phyloP scores from a whole-genome alignment of 176 grass and related monocot genomes.

The Lolium multiflorum region DNA sequence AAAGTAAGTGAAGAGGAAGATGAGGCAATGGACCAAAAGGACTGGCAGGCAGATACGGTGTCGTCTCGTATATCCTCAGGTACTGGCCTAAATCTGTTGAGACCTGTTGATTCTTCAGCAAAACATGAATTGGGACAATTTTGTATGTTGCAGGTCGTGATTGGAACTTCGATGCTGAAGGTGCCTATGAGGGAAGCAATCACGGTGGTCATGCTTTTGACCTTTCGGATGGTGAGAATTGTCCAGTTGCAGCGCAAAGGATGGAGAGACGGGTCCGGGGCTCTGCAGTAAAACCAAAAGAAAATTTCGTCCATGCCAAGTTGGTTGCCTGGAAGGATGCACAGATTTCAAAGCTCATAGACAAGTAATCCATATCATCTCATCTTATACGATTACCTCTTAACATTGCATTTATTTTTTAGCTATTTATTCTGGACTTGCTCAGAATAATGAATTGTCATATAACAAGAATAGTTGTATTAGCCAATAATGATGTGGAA shows the following conservation, averaged over 20 bases:
- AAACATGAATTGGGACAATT: conserved; percentile 24
- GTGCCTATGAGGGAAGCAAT: conserved; percentile 48
- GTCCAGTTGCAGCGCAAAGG: conserved; percentile 33
- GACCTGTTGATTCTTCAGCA: conserved; percentile 23
- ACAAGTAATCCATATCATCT: conserved; percentile 55
- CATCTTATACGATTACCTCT: background rate
- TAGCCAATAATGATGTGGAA: conserved; percentile 8
- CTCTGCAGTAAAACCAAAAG: conserved; percentile 31
- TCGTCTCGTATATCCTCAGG: conserved; percentile 72
- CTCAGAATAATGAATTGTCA: conserved; percentile 37
- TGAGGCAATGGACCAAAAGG: conserved; percentile 41
- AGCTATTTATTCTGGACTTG: background rate
- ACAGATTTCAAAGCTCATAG: conserved; percentile 64
- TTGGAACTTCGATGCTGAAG: conserved; percentile 54
- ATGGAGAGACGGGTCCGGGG: conserved; percentile 37
- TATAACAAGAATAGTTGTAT: conserved; percentile 11
- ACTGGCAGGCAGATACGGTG: conserved; percentile 53
- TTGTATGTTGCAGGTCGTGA: conserved; percentile 44
- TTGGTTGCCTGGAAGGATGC: conserved; percentile 77
- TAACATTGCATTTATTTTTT: conserved; percentile 5
- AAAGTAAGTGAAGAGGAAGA: conserved; percentile 64
- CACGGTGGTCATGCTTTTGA: conserved; percentile 40
- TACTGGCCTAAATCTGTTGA: conserved; percentile 43
- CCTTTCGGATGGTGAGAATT: conserved; percentile 37
- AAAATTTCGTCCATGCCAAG: conserved; percentile 53